These are phyloP conservation scores for Pyracantha coccinea DNA, from an alignment of 331 rosid genomes.

Conservation along the genomic window DNA sequence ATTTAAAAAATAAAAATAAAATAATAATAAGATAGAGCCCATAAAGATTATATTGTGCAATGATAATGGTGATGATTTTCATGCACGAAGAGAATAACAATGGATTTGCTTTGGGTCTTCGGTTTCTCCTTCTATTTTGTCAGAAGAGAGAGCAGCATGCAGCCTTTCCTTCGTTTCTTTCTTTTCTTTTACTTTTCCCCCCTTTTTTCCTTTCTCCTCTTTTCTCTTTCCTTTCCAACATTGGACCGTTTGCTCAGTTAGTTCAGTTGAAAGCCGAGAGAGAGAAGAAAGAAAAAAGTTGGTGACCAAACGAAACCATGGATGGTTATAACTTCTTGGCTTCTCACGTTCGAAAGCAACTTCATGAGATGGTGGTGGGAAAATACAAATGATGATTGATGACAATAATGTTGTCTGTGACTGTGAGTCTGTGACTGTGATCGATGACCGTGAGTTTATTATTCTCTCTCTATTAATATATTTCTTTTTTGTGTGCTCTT, in stretches of 20 bases:
- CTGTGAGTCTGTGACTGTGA: background rate
- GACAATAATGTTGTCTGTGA: conserved; percentile 43
- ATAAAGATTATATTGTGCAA: conserved; percentile 37
- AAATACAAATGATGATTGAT: conserved; percentile 31
- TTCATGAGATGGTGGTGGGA: conserved; percentile 37
- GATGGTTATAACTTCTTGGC: conserved; percentile 19
- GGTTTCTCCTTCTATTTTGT: conserved; percentile 38
- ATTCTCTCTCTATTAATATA: background rate
- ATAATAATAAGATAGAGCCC: conserved; percentile 29
- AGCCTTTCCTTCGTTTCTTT: conserved; percentile 36
- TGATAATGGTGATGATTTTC: conserved; percentile 64
- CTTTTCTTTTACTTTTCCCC: conserved; percentile 4
- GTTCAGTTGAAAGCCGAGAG: conserved; percentile 35
- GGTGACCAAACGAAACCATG: conserved; percentile 25
- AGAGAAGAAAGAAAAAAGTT: conserved; percentile 13
- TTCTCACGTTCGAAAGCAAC: conserved; percentile 35
- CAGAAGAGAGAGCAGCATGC: conserved; percentile 33
- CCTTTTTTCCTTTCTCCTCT: conserved; percentile 19
- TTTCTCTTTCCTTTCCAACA: conserved; percentile 41
- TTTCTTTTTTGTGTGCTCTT: conserved; percentile 8
- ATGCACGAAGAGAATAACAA: conserved; percentile 27
- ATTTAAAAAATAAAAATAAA: conserved; percentile 53
- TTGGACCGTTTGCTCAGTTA: conserved; percentile 41
- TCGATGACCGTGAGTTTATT: background rate
- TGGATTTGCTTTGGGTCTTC: conserved; percentile 10